Conservation (phyloP, 805 yeast genomes). For the Cyberlindnera petersonii region DNA sequence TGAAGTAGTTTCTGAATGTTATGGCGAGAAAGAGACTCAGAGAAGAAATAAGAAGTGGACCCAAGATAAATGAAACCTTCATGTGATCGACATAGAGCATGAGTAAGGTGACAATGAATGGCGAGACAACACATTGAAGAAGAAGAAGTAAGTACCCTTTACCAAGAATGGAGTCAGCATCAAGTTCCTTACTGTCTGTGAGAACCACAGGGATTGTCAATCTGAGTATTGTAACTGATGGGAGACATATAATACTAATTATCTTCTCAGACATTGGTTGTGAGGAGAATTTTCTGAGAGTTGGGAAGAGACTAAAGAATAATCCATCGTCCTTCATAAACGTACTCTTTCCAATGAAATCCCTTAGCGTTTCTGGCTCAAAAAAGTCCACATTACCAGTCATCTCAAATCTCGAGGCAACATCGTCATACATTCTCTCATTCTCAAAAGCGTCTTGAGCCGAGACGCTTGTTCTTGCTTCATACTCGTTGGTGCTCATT, state of each 20-base stretch:
- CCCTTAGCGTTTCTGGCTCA: slow-evolving; percentile 12
- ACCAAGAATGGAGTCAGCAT: slow-evolving; percentile 20
- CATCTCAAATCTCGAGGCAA: slow-evolving; percentile 1
- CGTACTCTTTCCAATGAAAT: slow-evolving; percentile 3
- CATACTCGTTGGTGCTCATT: slow-evolving; percentile 14
- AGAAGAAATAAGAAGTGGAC: slow-evolving; percentile 8
- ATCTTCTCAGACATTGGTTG: slow-evolving; percentile 27
- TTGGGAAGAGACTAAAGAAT: slow-evolving; percentile 27
- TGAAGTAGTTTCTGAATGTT: neutral
- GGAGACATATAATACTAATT: slow-evolving; percentile 31
- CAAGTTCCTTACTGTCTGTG: slow-evolving; percentile 25
- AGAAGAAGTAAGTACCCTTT: slow-evolving; percentile 25
- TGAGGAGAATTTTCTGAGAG: slow-evolving; percentile 27
- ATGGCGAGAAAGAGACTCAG: slow-evolving; percentile 4
- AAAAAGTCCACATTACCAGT: slow-evolving; percentile 9
- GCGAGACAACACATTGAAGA: slow-evolving; percentile 31
- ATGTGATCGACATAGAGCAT: slow-evolving; percentile 14
- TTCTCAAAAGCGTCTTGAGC: slow-evolving; percentile 17
- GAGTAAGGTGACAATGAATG: slow-evolving; percentile 20
- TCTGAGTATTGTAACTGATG: slow-evolving; percentile 32
- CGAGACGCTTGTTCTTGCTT: slow-evolving; percentile 16
- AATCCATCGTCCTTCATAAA: slow-evolving; percentile 7
- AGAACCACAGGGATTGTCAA: slow-evolving; percentile 35
- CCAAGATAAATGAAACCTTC: slow-evolving; percentile 1
- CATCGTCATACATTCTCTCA: slow-evolving; percentile 9